A percentile compares a stretch with the other conserved stretches of the same genome.
Conservation (phyloP, 2,329 filamentous ascomycete genomes). For the Gnomoniopsis smithogilvyi region DNA sequence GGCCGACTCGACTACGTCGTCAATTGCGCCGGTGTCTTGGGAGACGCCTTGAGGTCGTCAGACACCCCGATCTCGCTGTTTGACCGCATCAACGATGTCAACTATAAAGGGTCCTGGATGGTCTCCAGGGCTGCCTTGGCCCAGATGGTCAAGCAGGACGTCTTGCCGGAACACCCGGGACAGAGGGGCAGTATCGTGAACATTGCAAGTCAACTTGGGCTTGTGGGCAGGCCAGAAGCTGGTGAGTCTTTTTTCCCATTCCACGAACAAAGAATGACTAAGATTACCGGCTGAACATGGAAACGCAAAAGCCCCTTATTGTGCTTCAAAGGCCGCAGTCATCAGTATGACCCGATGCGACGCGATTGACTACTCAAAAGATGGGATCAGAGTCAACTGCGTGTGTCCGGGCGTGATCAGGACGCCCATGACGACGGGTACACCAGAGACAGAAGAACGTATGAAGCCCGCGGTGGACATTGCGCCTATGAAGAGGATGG, state of each 20-base stretch:
- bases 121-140: conserved; percentile 39
- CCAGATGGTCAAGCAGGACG: conserved; percentile 44
- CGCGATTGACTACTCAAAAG: conserved; percentile 52
- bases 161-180: conserved; percentile 34
- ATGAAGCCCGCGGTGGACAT: conserved; percentile 40
- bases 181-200: conserved; percentile 49
- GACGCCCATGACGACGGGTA: conserved; percentile 42
- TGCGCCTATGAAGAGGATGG: conserved; percentile 50
- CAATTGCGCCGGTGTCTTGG: conserved; percentile 52
- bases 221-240: conserved; percentile 44
- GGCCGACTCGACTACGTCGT: conserved; percentile 53
- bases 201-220: conserved; percentile 49
- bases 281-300: background rate
- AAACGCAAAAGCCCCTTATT: conserved; percentile 46
- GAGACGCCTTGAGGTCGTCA: conserved; percentile 36
- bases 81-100: conserved; percentile 51
- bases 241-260: conserved; percentile 28
- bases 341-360: conserved; percentile 55
- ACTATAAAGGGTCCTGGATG: conserved; percentile 51
- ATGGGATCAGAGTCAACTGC: conserved; percentile 35
- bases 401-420: conserved; percentile 42
- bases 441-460: conserved; percentile 34
- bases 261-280: background rate
- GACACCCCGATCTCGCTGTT: conserved; percentile 47
- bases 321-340: conserved; percentile 55